phyloP scores from a whole-genome alignment of 2,329 filamentous ascomycete species.

The Colletotrichum abscissum region DNA sequence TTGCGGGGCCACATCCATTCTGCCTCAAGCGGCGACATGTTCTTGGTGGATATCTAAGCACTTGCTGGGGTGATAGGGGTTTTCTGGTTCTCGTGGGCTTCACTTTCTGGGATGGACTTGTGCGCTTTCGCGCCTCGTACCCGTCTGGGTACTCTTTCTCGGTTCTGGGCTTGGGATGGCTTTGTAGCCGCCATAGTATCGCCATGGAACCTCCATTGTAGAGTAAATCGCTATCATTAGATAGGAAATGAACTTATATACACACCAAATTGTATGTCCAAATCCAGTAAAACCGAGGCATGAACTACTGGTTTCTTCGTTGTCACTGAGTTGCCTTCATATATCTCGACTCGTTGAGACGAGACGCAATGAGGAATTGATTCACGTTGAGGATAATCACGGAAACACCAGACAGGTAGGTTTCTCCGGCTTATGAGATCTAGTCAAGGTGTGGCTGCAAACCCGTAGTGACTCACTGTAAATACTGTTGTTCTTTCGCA shows the following conservation, averaged over 20 bases:
- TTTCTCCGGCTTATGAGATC: too few relatives aligned
- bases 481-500: too few relatives aligned
- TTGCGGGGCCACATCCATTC: not conserved
- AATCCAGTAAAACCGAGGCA: too few relatives aligned
- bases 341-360: too few relatives aligned
- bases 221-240: not conserved
- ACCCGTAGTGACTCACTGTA: too few relatives aligned
- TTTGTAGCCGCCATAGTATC: not conserved
- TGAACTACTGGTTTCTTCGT: not conserved
- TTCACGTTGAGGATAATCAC: too few relatives aligned
- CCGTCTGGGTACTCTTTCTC: not conserved
- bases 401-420: too few relatives aligned
- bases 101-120: not conserved
- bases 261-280: too few relatives aligned
- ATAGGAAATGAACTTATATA: not conserved
- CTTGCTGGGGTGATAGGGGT: not conserved
- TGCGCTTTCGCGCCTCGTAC: not conserved
- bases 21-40: not conserved
- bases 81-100: not conserved
- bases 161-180: slow-evolving; percentile 2
- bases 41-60: not conserved
- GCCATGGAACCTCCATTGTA: not conserved
- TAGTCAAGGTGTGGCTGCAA: too few relatives aligned
- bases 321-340: too few relatives aligned
- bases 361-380: too few relatives aligned